These are phyloP conservation scores for Laguncularia racemosa DNA, from an alignment of 345 rosid species.

Conservation along the genomic window DNA sequence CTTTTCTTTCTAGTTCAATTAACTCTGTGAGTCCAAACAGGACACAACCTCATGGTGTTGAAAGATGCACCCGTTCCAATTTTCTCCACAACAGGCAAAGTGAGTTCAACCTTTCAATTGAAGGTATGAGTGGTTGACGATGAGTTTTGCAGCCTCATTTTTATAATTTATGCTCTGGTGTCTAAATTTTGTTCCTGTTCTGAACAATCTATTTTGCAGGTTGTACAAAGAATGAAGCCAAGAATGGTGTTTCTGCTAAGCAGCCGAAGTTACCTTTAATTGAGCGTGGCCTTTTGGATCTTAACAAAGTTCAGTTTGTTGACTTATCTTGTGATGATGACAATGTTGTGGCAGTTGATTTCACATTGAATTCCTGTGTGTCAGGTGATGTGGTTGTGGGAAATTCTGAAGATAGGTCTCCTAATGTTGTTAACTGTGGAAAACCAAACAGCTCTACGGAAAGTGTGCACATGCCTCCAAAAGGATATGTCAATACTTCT, in stretches of 20 bases:
- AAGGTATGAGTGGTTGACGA: not conserved
- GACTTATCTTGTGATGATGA: slow-evolving; percentile 21
- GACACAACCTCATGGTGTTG: slow-evolving; percentile 10
- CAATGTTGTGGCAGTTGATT: slow-evolving; percentile 6
- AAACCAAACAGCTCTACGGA: slow-evolving; percentile 9
- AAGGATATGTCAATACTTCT: slow-evolving; percentile 1
- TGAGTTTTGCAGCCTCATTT: not conserved
- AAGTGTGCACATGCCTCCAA: slow-evolving; percentile 7
- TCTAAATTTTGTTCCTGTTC: not conserved
- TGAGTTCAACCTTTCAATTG: slow-evolving; percentile 3
- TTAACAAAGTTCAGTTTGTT: slow-evolving; percentile 28
- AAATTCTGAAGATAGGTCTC: slow-evolving; percentile 9
- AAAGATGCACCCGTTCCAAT: slow-evolving; percentile 3
- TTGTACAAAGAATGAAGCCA: no score
- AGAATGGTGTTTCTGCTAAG: slow-evolving; percentile 1
- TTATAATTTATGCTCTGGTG: not conserved
- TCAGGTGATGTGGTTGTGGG: slow-evolving; percentile 1
- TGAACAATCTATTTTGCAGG: no score
- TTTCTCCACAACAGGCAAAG: not conserved
- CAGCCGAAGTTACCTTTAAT: slow-evolving; percentile 7
- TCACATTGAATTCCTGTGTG: no score
- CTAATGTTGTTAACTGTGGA: slow-evolving; percentile 1
- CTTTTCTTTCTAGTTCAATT: slow-evolving; percentile 11
- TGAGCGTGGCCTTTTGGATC: slow-evolving; percentile 22
- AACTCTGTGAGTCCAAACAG: slow-evolving; percentile 13